Base-by-base conservation (phyloP, 164 flowering plant species). In the Liriodendron chinense region DNA sequence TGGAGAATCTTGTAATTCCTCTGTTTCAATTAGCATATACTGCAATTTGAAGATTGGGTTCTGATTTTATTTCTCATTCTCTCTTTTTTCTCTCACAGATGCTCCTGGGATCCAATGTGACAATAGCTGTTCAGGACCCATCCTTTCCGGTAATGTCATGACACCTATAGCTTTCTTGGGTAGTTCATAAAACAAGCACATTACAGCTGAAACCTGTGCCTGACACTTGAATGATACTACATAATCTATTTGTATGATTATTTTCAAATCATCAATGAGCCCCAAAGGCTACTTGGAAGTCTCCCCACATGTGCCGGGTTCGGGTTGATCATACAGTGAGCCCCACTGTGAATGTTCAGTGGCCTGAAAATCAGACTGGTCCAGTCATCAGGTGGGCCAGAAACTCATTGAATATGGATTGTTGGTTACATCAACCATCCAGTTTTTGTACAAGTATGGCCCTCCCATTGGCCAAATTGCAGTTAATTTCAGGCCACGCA, bases 61-160 rank as follows among this genome's bases (percentile, higher is more conserved):
- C 28, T 48, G 25, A 7, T 28, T 66, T 12, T 63, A 21, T 63
- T 23, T 64, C 66, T 64, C 25, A 21, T 10, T 59, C 66, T 64
- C 14, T 64, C 47, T 67, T 14, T 28, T 9, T n/a, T 49, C 72
- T 47, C 47, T 18, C 3, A 61, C 84, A 95, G 98, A 68, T 95
- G 88, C 92, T 95, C 75, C 69, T 95, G 57, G 97, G 98, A 66
- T 83, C 92, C 28, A 81, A 84, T 72, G 86, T 90, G 62, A 85
- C 90, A 47, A 78, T 91, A 68, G 97, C 98, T n/a, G 91, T 92
- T 26, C 98, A 93, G 69, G 94, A 95, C 77, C 98, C 98, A 48
- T 78, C 91, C 28, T 95, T 87, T 75, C 98, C 98, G 86, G 98
- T 95, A 81, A 47, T 34, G 57, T 53, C 62, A 3, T 7, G 7